Evolutionary conservation across 495 filamentous ascomycete genomes (phyloP), one percentile per base, ranked within the genome.

Genomic region (Aspergillus baeticus): DNA sequence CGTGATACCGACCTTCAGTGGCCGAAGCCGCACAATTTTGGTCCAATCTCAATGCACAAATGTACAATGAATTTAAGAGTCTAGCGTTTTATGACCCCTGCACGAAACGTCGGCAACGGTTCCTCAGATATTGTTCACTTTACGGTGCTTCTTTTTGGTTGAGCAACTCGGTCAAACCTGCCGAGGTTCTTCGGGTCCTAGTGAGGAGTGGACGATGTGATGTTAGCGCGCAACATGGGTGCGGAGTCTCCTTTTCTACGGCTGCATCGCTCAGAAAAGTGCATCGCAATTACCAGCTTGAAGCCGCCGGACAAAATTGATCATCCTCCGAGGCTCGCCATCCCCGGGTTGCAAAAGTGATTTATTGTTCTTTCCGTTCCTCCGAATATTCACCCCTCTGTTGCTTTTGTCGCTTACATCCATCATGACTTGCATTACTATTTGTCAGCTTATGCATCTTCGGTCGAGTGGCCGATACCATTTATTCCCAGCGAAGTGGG

Each of bases 21-120:
- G n/a, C 70, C 76, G 85, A 53, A 89, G 88, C 72, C 92, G 89
- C 85, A n/a, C 81, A 87, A 64, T 88, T 88, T 80, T 94, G 37
- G 76, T 84, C 54, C 76, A 85, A 87, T 66, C 94, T 94, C 81
- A 88, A 94, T 68, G 72, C 75, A 51, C 77, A 75, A 56, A 87
- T 96, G 81, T 96, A 95, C 76, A 71, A 82, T 65, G 88, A 95
- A 69, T 94, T 95, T 73, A 79, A 84, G 58, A 71, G 74, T 59
- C 77, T 81, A 63, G 89, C 91, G 53, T 69, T 87, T 57, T 86
- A 87, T 62, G 91, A 96, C 73, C 51, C 61, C 63, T 34, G 66
- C 71, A 56, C 74, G 76, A 63, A 68, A 74, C 55, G 74, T 74
- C 50, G 66, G 71, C 51, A 69, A 69, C 58, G 85, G 85, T 26